Evolutionary conservation across 2,329 filamentous ascomycete genomes (phyloP), one percentile per base, ranked within the genome.

Genomic region (Plenodomus biglobosus): DNA sequence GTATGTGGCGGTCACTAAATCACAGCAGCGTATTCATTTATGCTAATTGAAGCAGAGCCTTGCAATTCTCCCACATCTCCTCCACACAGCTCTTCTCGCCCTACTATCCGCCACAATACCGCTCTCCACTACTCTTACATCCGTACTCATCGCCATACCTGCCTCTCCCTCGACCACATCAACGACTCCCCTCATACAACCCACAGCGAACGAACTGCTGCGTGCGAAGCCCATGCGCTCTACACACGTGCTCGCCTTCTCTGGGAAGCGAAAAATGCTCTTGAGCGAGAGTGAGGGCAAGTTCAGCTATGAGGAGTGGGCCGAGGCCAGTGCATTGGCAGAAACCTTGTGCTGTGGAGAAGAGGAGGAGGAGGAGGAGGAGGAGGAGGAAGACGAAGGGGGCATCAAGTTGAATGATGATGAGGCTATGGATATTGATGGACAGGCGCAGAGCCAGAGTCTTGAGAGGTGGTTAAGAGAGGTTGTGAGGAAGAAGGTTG

Each of bases 101-200:
- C 81, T 97, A 15, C 77, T 97, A 30, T 90, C 91, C 37, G 90
- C 88, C 20, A 86, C 88, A 1, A 81, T 96, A 27, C 91, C 92
- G 11, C 79, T 97, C 64, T 85, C 85, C 38, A 84, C 85, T 53
- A 86, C 88, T 13, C 80, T 96, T 3, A 78, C 96, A 19, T 90
- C 91, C 21, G 89, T 88, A 8, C 85, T 88, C 2, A 80, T 97
- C 21, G 91, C 92, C 2, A 78, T 97, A 61, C 86, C 85, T 32
- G 82, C 85, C 45, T 87, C 87, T 11, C 82, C 85, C 46, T 87
- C 86, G 18, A 90, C 50, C 36, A 64, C 48, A 53, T 67, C 32
- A 64, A 90, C 52, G 45, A 54, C 50, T 42, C 71, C 38, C 64
- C 75, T 52, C 66, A 73, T 46, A 66, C 73, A 71, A 45, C 90